phyloP scores from a whole-genome alignment of 2,329 filamentous ascomycete species.

The Diaporthe sp. region DNA sequence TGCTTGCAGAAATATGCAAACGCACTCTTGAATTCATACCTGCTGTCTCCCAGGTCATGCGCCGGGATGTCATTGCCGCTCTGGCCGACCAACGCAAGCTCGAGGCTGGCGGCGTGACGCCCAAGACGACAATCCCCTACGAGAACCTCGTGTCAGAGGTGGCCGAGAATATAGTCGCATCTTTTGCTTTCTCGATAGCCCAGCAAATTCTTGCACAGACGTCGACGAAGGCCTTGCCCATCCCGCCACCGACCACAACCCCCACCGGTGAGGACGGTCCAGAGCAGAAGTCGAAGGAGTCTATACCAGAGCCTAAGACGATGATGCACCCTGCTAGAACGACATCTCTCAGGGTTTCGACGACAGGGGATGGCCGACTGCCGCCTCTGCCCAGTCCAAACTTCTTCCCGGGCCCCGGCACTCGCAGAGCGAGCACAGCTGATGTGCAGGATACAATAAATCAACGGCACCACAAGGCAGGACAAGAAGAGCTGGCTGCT shows the following conservation, averaged over 20 bases:
- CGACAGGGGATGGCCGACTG: slow-evolving; percentile 50
- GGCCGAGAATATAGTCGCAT: slow-evolving; percentile 81
- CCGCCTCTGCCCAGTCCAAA: slow-evolving; percentile 62
- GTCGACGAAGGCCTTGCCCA: slow-evolving; percentile 75
- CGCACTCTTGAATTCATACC: slow-evolving; percentile 88
- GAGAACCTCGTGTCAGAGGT: slow-evolving; percentile 63
- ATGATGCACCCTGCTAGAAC: slow-evolving; percentile 78
- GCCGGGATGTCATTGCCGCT: slow-evolving; percentile 80
- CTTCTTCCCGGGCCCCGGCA: slow-evolving; percentile 64
- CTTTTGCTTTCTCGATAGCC: slow-evolving; percentile 82
- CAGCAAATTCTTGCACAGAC: slow-evolving; percentile 85
- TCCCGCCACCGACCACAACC: slow-evolving; percentile 71
- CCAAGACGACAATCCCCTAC: slow-evolving; percentile 41
- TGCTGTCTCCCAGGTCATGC: slow-evolving; percentile 82
- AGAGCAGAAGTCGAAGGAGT: slow-evolving; percentile 67
- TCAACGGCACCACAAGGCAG: slow-evolving; percentile 63
- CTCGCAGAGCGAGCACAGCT: slow-evolving; percentile 53
- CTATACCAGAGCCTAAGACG: slow-evolving; percentile 77
- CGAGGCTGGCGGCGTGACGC: slow-evolving; percentile 53
- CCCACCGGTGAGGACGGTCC: slow-evolving; percentile 56
- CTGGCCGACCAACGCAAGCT: slow-evolving; percentile 59
- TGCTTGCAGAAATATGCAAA: slow-evolving; percentile 89
- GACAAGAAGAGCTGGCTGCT: slow-evolving; percentile 86
- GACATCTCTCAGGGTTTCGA: slow-evolving; percentile 69
- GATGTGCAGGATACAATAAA: slow-evolving; percentile 55